Evolutionary conservation across 192 early-diverging fungal species (phyloP).

Genomic region (Linnemannia elongata): DNA sequence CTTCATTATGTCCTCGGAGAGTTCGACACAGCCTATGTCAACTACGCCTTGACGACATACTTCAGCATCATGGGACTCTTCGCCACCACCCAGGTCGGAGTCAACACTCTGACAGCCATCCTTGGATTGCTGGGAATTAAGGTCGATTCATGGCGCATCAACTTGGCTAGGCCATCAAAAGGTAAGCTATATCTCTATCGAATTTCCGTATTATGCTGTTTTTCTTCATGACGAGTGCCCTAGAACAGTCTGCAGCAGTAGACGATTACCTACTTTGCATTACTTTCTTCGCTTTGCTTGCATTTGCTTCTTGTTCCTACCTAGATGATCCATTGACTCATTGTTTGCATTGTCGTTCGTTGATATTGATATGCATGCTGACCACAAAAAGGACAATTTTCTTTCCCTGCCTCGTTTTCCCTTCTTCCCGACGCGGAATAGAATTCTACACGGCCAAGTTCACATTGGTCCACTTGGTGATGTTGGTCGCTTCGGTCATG

Average conservation of each 20-base stretch:
- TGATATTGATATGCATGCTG: not conserved
- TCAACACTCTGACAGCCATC: conserved; percentile 62
- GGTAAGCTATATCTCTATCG: conserved; percentile 51
- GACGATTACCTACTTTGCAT: not conserved
- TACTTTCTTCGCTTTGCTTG: not conserved
- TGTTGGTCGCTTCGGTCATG: conserved; percentile 68
- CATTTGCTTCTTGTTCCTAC: not conserved
- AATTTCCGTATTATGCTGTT: not conserved
- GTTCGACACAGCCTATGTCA: conserved; percentile 84
- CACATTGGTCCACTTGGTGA: conserved; percentile 73
- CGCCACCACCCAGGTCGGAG: conserved; percentile 70
- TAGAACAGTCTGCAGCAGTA: not conserved
- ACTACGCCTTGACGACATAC: conserved; percentile 83
- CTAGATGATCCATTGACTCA: not conserved
- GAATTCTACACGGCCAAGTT: conserved; percentile 68
- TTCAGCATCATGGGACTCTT: conserved; percentile 83
- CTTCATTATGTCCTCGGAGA: conserved; percentile 88
- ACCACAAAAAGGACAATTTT: conserved; percentile 6
- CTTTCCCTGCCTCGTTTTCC: not conserved
- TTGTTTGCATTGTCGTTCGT: not conserved
- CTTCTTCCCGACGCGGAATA: conserved; percentile 47
- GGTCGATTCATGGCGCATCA: conserved; percentile 78
- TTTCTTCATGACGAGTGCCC: not conserved
- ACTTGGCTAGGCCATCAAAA: conserved; percentile 70
- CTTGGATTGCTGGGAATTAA: conserved; percentile 56